Evolutionary conservation across 129 eudicot species (phyloP), one percentile per base, ranked within the genome.

Genomic region (Cynara cardunculus): DNA sequence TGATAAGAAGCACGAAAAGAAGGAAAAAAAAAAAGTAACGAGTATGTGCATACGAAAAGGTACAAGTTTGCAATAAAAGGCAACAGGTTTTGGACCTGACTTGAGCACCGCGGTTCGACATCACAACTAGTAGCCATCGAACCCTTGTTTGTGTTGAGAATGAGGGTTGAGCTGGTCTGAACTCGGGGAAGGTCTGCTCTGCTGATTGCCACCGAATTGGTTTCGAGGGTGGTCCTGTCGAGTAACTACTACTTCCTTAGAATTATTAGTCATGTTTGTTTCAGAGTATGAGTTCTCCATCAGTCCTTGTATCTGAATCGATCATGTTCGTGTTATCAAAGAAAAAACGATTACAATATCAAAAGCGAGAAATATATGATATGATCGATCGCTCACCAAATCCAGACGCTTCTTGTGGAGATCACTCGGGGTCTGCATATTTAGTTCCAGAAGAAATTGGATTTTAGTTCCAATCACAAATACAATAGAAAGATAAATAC

Each of bases 361-460:
- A 39, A 28, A 85, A 41, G 62, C 69, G 56, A 77, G 13, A 28
- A 21, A 41, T 74, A 66, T 26, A 76, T 69, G 39, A 72, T 68
- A 71, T 16, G 68, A 61, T 73, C 22, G 24, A 56, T 4, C 41
- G 78, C 88, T 90, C 67, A 92, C 98, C 89, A 82, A 87, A 22
- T 92, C 94, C 26, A 90, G 87, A 62, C 97, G 98, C 86, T 87
- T 90, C 85, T 88, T 84, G 88, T 92, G 97, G 44, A 86, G 49
- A 72, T 90, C 92, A 84, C 87, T 89, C 65, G 96, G 80, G 74
- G 93, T 83, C 97, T 92, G 97, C 87, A 86, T 25, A 71, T 71
- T 34, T 76, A 14, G 71, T 68, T 76, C 59, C 70, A 88, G 32
- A 27, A 2, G 39, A 82, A 30, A 30, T 34, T 77, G 31, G 67